Evolutionary conservation across 257 asterid genomes (phyloP).

Genomic region (Solanum pimpinellifolium): DNA sequence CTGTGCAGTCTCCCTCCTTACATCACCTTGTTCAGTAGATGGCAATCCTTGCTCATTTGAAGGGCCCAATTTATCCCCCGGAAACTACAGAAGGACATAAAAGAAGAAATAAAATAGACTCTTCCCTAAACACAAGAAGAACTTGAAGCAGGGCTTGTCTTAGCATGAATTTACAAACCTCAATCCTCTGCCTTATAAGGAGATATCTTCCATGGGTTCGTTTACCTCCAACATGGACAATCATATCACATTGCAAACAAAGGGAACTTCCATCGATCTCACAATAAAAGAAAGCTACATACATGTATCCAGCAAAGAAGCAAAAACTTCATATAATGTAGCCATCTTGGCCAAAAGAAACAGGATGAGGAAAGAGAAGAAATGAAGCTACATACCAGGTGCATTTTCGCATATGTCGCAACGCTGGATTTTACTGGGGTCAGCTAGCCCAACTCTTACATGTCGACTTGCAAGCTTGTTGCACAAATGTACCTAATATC

Average conservation of each 20-base stretch:
- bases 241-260: slow-evolving; percentile 89
- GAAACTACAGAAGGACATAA: slow-evolving; percentile 49
- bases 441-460: slow-evolving; percentile 85
- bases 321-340: background rate
- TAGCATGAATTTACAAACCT: slow-evolving; percentile 54
- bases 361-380: slow-evolving; percentile 3
- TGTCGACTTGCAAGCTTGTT: slow-evolving; percentile 96
- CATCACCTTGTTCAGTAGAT: slow-evolving; percentile 20
- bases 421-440: slow-evolving; percentile 64
- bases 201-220: slow-evolving; percentile 94
- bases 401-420: slow-evolving; percentile 92
- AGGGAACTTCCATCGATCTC: slow-evolving; percentile 94
- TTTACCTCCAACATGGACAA: slow-evolving; percentile 93
- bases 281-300: slow-evolving; percentile 92
- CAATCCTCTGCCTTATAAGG: slow-evolving; percentile 78
- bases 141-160: background rate
- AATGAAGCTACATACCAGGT: slow-evolving; percentile 52
- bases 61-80: slow-evolving; percentile 53
- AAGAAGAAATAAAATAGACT: background rate
- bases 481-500: slow-evolving; percentile 70
- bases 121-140: background rate
- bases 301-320: slow-evolving; percentile 6
- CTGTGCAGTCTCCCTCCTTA: slow-evolving; percentile 24
- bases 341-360: background rate
- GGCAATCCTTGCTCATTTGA: slow-evolving; percentile 41